phyloP scores from a whole-genome alignment of 306 rosid species.

The Lathyrus tuberosus region DNA sequence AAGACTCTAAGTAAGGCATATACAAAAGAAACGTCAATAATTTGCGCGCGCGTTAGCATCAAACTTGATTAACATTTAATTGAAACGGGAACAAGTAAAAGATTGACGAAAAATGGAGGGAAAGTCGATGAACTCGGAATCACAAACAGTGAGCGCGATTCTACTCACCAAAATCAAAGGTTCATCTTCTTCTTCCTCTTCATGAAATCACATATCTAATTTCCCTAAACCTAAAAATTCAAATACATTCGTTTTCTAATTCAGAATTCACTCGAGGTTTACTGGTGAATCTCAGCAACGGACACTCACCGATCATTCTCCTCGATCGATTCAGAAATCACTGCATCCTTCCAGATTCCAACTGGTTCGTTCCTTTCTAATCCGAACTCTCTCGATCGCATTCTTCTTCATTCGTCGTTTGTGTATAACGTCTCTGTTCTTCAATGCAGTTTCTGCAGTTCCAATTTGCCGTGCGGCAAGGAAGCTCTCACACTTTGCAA shows the following conservation, averaged over 20 bases:
- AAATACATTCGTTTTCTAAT: neutral
- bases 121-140: slow-evolving; percentile 44
- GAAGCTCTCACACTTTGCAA: slow-evolving; percentile 65
- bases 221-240: neutral
- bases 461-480: slow-evolving; percentile 57
- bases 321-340: slow-evolving; percentile 69
- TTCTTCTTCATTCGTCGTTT: neutral
- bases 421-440: neutral
- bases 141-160: slow-evolving; percentile 36
- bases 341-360: slow-evolving; percentile 52
- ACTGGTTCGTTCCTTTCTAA: slow-evolving; percentile 60
- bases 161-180: slow-evolving; percentile 66
- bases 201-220: neutral
- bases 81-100: neutral
- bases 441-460: slow-evolving; percentile 63
- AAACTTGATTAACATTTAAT: neutral
- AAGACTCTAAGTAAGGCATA: too few species aligned
- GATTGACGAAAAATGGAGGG: slow-evolving; percentile 63
- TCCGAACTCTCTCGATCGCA: neutral
- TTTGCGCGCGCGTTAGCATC: neutral
- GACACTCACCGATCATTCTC: slow-evolving; percentile 60
- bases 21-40: neutral
- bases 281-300: slow-evolving; percentile 53
- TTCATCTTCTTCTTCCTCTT: slow-evolving; percentile 8
- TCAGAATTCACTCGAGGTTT: slow-evolving; percentile 68